Conservation (phyloP, 805 yeast species). For the Ogataea degrootiae region DNA sequence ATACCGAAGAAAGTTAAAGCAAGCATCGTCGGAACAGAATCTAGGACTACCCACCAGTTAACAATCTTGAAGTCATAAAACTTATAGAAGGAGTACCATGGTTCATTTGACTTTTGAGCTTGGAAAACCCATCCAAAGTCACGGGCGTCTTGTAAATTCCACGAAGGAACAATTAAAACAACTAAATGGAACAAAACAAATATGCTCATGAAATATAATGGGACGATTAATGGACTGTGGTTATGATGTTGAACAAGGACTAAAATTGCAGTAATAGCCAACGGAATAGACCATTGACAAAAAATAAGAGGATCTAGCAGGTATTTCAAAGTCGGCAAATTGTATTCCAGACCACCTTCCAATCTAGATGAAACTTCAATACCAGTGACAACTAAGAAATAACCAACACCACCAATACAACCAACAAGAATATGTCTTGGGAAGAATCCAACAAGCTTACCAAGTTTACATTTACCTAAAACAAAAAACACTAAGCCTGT, state of each 20-base stretch:
- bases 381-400: conserved; percentile 85
- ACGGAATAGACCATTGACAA: conserved; percentile 68
- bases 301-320: conserved; percentile 42
- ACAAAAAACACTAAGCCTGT: conserved; percentile 79
- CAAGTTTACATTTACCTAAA: conserved; percentile 76
- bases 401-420: conserved; percentile 98
- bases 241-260: conserved; percentile 55
- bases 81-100: conserved; percentile 88
- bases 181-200: conserved; percentile 66
- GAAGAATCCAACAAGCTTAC: conserved; percentile 88
- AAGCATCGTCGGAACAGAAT: conserved; percentile 85
- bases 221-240: conserved; percentile 69
- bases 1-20: conserved; percentile 96
- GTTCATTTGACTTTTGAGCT: conserved; percentile 57
- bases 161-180: conserved; percentile 58
- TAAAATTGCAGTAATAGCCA: conserved; percentile 55
- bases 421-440: conserved; percentile 96
- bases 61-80: conserved; percentile 66
- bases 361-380: conserved; percentile 84
- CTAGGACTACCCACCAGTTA: conserved; percentile 65
- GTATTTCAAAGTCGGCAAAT: conserved; percentile 47
- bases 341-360: conserved; percentile 68
- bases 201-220: conserved; percentile 70
- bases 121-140: conserved; percentile 81
- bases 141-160: conserved; percentile 60